Evolutionary conservation across 352 stramenopile genomes (phyloP).

Genomic region (Phytophthora parvispora): DNA sequence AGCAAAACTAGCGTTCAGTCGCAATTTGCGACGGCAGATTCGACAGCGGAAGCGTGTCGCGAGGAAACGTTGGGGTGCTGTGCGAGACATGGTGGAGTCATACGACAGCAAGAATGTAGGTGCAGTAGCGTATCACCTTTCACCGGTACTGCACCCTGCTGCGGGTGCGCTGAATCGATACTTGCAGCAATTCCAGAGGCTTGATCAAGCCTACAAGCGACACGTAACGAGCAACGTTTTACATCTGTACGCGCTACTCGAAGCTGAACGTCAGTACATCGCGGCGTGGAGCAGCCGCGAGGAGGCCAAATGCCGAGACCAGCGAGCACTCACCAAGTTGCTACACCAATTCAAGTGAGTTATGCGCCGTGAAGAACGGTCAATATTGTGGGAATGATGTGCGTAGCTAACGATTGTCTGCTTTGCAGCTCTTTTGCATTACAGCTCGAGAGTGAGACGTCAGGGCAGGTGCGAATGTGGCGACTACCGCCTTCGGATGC

Average conservation of each 20-base stretch:
- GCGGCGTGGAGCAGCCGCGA: slow-evolving; percentile 41
- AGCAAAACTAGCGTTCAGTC: slow-evolving; percentile 33
- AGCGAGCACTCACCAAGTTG: slow-evolving; percentile 44
- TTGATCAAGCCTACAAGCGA: slow-evolving; percentile 44
- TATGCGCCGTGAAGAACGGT: too few relatives aligned
- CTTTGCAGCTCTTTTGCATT: slow-evolving; percentile 59
- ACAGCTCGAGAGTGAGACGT: slow-evolving; percentile 76
- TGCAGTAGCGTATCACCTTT: slow-evolving; percentile 1
- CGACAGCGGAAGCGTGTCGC: slow-evolving; percentile 4
- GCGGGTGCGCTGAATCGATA: slow-evolving; percentile 32
- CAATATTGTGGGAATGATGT: background rate
- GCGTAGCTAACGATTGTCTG: background rate
- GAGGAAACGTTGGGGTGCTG: slow-evolving; percentile 14
- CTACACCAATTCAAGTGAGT: slow-evolving; percentile 61
- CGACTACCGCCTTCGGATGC: slow-evolving; percentile 52
- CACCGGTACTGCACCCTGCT: background rate
- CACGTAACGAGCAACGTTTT: slow-evolving; percentile 43
- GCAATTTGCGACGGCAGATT: slow-evolving; percentile 21
- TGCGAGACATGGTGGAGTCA: slow-evolving; percentile 2
- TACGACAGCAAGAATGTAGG: background rate
- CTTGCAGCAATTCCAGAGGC: slow-evolving; percentile 20
- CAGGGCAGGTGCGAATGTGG: slow-evolving; percentile 59
- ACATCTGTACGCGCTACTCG: slow-evolving; percentile 55
- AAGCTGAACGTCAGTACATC: slow-evolving; percentile 60
- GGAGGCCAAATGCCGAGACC: slow-evolving; percentile 31